These are phyloP conservation scores for Thozetella sp. DNA, from an alignment of 495 filamentous ascomycete genomes.

Conservation along the genomic window DNA sequence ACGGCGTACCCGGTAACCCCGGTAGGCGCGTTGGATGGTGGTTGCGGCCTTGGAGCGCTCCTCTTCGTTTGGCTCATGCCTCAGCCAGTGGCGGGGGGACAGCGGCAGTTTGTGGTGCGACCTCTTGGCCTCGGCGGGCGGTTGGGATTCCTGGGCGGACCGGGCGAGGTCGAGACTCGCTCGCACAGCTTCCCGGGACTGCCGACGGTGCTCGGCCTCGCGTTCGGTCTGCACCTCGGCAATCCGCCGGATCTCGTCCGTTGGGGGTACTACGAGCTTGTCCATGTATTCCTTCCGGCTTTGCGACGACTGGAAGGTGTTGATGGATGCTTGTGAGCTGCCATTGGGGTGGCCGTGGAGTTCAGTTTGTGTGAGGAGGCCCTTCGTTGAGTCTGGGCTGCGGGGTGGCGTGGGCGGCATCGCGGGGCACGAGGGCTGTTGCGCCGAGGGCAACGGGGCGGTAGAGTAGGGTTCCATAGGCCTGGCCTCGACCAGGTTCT, in stretches of 20 bases:
- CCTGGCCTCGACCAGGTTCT: not conserved
- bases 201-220: conserved; percentile 39
- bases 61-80: conserved; percentile 12
- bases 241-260: conserved; percentile 42
- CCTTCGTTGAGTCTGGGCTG: not conserved
- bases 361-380: not conserved
- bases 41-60: conserved; percentile 44
- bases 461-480: not conserved
- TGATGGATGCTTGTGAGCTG: not conserved
- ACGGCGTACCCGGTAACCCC: conserved; percentile 69
- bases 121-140: not conserved
- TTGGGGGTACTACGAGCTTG: conserved; percentile 43
- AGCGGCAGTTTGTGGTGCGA: not conserved
- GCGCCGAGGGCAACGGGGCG: not conserved
- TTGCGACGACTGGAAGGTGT: not conserved
- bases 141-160: conserved; percentile 20
- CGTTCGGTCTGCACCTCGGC: conserved; percentile 42
- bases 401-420: not conserved
- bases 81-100: conserved; percentile 5
- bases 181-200: conserved; percentile 30
- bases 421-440: not conserved
- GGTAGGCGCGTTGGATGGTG: conserved; percentile 67
- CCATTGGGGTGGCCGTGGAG: not conserved
- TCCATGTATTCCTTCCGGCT: conserved; percentile 47
- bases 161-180: conserved; percentile 18